Evolutionary conservation across 129 eudicot species (phyloP).

Genomic region (Pseudognaphalium luteoalbum): DNA sequence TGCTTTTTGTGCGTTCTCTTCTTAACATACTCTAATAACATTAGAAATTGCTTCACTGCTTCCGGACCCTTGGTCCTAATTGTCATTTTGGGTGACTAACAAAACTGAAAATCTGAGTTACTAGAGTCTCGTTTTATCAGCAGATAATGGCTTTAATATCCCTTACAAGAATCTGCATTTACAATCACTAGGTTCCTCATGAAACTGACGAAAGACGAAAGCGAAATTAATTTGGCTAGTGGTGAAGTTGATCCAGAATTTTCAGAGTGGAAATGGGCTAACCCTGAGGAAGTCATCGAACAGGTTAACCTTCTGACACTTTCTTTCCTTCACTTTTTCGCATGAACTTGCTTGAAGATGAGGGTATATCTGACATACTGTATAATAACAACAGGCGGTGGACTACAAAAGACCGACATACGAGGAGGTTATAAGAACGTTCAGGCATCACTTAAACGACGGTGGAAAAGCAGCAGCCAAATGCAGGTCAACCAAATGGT

Average conservation of each 20-base stretch:
- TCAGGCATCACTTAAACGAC: constrained; percentile 51
- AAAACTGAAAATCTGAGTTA: not conserved
- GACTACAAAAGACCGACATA: constrained; percentile 99
- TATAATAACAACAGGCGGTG: constrained; percentile 66
- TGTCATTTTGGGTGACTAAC: not conserved
- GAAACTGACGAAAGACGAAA: constrained; percentile 73
- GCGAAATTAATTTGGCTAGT: constrained; percentile 76
- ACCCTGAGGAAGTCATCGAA: constrained; percentile 82
- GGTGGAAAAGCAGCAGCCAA: constrained; percentile 69
- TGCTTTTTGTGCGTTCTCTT: not conserved
- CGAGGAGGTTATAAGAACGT: constrained; percentile 77
- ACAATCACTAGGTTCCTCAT: constrained; percentile 68
- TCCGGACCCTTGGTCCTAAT: not conserved
- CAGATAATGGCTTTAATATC: not conserved
- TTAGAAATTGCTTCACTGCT: not conserved
- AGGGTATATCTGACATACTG: not conserved
- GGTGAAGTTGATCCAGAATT: constrained; percentile 92
- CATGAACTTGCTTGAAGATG: not conserved
- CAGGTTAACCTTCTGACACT: constrained; percentile 49
- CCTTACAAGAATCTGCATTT: not conserved
- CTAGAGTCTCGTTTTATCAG: not conserved
- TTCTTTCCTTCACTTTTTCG: not conserved
- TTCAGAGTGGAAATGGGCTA: constrained; percentile 99
- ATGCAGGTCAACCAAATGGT: constrained; percentile 86
- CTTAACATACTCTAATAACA: not conserved